These are phyloP conservation scores for Dissoconium aciculare DNA, from an alignment of 2,329 filamentous ascomycete species.

Conservation along the genomic window DNA sequence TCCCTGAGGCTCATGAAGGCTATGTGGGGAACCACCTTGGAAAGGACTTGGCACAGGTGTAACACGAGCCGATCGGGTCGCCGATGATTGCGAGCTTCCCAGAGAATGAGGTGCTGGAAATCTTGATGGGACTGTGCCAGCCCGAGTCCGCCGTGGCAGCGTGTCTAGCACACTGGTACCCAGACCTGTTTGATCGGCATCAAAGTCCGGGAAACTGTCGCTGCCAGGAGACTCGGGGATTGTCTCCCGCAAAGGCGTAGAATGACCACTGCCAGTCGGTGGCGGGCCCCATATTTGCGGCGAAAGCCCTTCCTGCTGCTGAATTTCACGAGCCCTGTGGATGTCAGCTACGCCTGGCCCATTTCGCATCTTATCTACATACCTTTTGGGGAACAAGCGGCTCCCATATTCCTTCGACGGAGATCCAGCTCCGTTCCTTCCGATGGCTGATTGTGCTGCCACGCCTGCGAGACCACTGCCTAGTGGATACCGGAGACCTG, in stretches of 20 bases:
- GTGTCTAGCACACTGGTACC: constrained; percentile 4
- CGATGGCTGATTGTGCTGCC: constrained; percentile 37
- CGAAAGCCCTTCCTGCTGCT: constrained; percentile 80
- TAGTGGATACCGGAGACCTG: constrained; percentile 56
- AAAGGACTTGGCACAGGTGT: constrained; percentile 82
- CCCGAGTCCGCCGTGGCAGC: constrained; percentile 55
- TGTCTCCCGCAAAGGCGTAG: constrained; percentile 87
- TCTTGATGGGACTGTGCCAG: constrained; percentile 88
- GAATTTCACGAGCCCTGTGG: constrained; percentile 77
- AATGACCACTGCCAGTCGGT: constrained; percentile 89
- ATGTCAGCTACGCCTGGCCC: constrained; percentile 6
- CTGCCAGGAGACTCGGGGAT: constrained; percentile 88
- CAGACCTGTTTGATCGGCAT: constrained; percentile 23
- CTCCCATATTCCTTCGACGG: constrained; percentile 81
- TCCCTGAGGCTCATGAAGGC: constrained; percentile 17
- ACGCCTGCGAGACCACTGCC: constrained; percentile 40
- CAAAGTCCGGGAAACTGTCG: constrained; percentile 87
- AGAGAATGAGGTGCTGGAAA: constrained; percentile 64
- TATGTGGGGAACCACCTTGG: constrained; percentile 42
- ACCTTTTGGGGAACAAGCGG: constrained; percentile 87
- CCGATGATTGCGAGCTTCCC: constrained; percentile 37
- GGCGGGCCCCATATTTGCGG: constrained; percentile 77
- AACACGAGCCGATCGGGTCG: constrained; percentile 65
- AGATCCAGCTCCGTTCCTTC: constrained; percentile 79
- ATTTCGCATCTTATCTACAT: constrained; percentile 26